phyloP scores from a whole-genome alignment of 768 basidiomycete genomes.

The Pleurotus salmoneostramineus region DNA sequence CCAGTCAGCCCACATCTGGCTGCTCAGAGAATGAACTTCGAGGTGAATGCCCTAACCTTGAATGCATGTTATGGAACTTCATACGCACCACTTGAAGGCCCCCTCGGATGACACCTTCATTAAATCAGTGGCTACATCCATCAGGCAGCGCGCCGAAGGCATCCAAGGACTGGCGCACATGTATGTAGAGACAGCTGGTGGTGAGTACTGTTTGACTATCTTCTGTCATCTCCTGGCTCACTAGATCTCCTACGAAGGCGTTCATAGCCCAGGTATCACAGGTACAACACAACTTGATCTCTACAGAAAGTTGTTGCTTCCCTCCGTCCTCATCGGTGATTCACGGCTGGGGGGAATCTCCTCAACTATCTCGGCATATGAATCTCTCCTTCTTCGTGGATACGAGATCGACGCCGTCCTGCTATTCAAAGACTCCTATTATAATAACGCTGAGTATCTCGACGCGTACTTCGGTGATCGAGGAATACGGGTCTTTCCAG shows the following conservation, averaged over 20 bases:
- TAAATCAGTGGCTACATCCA: slow-evolving; percentile 57
- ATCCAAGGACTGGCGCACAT: slow-evolving; percentile 42
- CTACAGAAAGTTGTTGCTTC: slow-evolving; percentile 84
- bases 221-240: slow-evolving; percentile 5
- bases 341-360: slow-evolving; percentile 92
- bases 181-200: slow-evolving; percentile 95
- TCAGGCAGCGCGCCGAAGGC: slow-evolving; percentile 46
- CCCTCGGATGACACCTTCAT: slow-evolving; percentile 69
- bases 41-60: slow-evolving; percentile 19
- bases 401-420: slow-evolving; percentile 84
- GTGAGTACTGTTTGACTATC: slow-evolving; percentile 38
- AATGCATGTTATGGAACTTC: background rate
- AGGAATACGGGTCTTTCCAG: slow-evolving; percentile 48
- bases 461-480: slow-evolving; percentile 73
- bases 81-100: slow-evolving; percentile 15
- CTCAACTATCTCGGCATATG: slow-evolving; percentile 86
- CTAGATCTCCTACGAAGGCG: slow-evolving; percentile 46
- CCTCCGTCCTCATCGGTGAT: slow-evolving; percentile 85
- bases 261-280: slow-evolving; percentile 85
- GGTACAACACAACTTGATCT: slow-evolving; percentile 81
- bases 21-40: slow-evolving; percentile 33
- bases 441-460: slow-evolving; percentile 85
- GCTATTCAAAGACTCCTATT: slow-evolving; percentile 83
- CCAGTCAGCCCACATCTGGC: slow-evolving; percentile 96
- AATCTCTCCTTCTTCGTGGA: slow-evolving; percentile 86